Conservation (phyloP, 805 yeast species). For the Myxozyma neotropica region DNA sequence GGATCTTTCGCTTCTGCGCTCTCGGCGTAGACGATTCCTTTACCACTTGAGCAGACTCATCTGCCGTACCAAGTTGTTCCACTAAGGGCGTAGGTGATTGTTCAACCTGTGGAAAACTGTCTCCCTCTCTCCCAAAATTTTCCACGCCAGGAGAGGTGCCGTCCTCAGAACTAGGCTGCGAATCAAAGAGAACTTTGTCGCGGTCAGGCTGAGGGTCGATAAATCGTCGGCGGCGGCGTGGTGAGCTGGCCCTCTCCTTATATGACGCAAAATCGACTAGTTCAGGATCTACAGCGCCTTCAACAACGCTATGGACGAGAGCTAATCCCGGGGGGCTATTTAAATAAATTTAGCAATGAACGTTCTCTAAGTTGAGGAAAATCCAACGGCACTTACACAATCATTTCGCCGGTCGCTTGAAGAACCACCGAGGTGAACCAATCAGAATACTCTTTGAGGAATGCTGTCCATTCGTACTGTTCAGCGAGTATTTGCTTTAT, state of each 20-base stretch:
- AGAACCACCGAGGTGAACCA: neutral
- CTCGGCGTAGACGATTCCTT: neutral
- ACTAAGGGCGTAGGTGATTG: too few species aligned
- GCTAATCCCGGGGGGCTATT: neutral
- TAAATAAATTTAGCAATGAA: neutral
- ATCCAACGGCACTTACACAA: neutral
- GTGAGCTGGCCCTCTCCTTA: neutral
- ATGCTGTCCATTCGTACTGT: constrained; percentile 1
- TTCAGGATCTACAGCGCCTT: constrained; percentile 1
- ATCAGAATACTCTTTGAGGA: neutral
- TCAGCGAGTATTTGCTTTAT: neutral
- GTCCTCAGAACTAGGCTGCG: neutral
- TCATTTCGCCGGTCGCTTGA: neutral
- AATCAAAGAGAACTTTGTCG: constrained; percentile 13
- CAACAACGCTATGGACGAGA: neutral
- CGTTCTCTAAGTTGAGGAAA: neutral
- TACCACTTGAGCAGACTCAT: neutral
- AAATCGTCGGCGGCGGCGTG: neutral
- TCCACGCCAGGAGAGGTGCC: too few species aligned
- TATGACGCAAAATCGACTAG: neutral
- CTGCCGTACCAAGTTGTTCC: neutral
- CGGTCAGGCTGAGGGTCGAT: constrained; percentile 12
- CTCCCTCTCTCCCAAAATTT: too few species aligned
- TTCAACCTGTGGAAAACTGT: too few species aligned
- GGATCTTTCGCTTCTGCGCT: neutral